Evolutionary conservation across 208 protist genomes (phyloP).

Genomic region (Wallacemonas rigidus): DNA sequence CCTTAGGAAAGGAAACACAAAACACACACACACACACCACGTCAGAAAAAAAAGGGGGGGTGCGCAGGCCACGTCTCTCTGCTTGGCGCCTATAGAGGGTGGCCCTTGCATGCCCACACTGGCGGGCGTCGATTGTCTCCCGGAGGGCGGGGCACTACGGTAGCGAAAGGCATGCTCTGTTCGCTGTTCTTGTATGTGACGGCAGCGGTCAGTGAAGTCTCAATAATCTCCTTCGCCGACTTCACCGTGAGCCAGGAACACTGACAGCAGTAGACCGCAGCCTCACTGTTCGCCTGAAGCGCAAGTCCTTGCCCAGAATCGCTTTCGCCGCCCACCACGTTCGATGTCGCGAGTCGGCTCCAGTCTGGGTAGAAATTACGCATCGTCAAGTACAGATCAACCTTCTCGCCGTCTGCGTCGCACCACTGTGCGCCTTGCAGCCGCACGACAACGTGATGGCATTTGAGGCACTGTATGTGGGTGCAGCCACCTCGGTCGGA

Average conservation of each 20-base stretch:
- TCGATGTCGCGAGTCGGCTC: slow-evolving; percentile 62
- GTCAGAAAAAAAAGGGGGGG: slow-evolving; percentile 21
- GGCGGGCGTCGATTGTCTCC: slow-evolving; percentile 59
- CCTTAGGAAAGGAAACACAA: background rate
- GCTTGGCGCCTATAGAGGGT: slow-evolving; percentile 20
- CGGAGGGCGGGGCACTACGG: slow-evolving; percentile 23
- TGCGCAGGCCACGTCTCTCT: background rate
- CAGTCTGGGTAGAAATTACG: slow-evolving; percentile 91
- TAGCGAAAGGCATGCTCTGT: slow-evolving; percentile 26
- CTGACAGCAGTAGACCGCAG: slow-evolving; percentile 87
- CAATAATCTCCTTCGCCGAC: slow-evolving; percentile 40
- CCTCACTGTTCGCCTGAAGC: slow-evolving; percentile 26
- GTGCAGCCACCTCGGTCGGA: slow-evolving; percentile 61
- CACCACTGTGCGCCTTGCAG: slow-evolving; percentile 79
- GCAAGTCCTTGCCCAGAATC: slow-evolving; percentile 27
- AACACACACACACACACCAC: too few relatives aligned
- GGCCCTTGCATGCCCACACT: slow-evolving; percentile 78
- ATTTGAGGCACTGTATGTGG: slow-evolving; percentile 65
- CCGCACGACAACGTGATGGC: slow-evolving; percentile 78
- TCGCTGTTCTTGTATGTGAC: slow-evolving; percentile 26
- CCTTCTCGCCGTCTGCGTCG: slow-evolving; percentile 36
- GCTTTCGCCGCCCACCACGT: slow-evolving; percentile 47
- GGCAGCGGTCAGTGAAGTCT: slow-evolving; percentile 56
- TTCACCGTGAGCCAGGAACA: slow-evolving; percentile 83
- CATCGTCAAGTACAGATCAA: slow-evolving; percentile 82